Evolutionary conservation across 1,139 yeast genomes (phyloP).

Genomic region (Kodamaea alishanica): DNA sequence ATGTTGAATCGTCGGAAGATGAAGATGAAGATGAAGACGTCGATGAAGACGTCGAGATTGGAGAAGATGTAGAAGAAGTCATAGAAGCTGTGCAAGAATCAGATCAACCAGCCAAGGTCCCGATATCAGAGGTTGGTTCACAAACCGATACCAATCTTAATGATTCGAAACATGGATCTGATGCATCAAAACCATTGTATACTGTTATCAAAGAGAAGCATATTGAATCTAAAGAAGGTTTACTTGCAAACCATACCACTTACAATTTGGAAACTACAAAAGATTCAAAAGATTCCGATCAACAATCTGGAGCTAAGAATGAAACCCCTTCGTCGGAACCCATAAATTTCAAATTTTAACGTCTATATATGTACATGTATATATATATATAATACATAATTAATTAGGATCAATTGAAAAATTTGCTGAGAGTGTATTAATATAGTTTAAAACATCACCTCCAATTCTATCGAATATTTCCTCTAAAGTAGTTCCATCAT

Average conservation of each 20-base stretch:
- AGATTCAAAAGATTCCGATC: slow-evolving; percentile 4
- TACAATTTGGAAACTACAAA: slow-evolving; percentile 18
- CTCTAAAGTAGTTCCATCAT: slow-evolving; percentile 19
- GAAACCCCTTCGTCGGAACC: slow-evolving; percentile 2
- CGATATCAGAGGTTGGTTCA: slow-evolving; percentile 11
- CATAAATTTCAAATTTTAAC: slow-evolving; percentile 1
- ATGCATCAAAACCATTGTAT: slow-evolving; percentile 1
- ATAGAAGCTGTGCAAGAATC: slow-evolving; percentile 2
- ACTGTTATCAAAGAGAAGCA: slow-evolving; percentile 26
- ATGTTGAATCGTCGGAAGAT: slow-evolving; percentile 34
- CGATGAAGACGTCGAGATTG: slow-evolving; percentile 9
- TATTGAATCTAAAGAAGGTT: slow-evolving; percentile 12
- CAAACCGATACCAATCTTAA: neutral
- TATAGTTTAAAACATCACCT: slow-evolving; percentile 25
- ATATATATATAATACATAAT: neutral
- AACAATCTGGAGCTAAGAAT: slow-evolving; percentile 4
- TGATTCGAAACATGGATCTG: neutral
- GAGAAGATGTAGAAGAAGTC: slow-evolving; percentile 2
- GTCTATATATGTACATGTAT: slow-evolving; percentile 3
- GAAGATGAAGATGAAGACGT: slow-evolving; percentile 32
- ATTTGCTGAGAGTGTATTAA: slow-evolving; percentile 21
- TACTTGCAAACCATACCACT: slow-evolving; percentile 16
- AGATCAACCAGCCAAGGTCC: slow-evolving; percentile 11
- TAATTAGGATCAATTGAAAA: too few species aligned
- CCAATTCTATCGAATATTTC: slow-evolving; percentile 33